These are phyloP conservation scores for Nissolia schottii DNA, from an alignment of 306 rosid species.

Conservation along the genomic window DNA sequence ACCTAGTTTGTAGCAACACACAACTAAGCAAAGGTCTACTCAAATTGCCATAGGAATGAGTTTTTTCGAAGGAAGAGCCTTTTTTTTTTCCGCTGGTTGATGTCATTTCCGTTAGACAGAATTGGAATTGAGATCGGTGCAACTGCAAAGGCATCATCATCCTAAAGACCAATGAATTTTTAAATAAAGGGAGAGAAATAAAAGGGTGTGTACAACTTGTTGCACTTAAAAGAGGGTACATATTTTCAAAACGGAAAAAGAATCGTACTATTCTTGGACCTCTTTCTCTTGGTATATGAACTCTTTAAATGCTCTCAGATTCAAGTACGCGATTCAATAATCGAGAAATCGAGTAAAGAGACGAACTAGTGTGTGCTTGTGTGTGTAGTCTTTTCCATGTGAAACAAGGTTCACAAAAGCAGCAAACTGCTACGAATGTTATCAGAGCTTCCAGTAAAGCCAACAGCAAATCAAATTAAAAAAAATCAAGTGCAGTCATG, in stretches of 20 bases:
- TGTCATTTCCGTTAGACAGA: constrained; percentile 25
- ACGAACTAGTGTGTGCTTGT: constrained; percentile 22
- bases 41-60: constrained; percentile 21
- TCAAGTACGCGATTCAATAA: constrained; percentile 15
- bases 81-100: no score
- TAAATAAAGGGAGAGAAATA: not conserved
- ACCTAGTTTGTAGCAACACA: constrained; percentile 9
- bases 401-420: constrained; percentile 10
- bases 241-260: constrained; percentile 38
- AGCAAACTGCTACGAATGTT: not conserved
- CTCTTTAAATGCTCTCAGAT: constrained; percentile 9
- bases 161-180: constrained; percentile 26
- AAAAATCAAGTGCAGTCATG: constrained; percentile 19
- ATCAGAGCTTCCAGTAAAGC: constrained; percentile 8
- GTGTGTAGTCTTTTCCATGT: constrained; percentile 38
- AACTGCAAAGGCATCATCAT: not conserved
- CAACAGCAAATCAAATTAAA: not conserved
- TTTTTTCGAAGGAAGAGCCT: constrained; percentile 23
- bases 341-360: constrained; percentile 25
- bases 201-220: constrained; percentile 24
- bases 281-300: constrained; percentile 21
- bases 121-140: constrained; percentile 5
- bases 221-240: constrained; percentile 52
- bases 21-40: constrained; percentile 25
- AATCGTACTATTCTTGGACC: constrained; percentile 35